Base-by-base conservation (phyloP, 306 rosid genomes). In the Pyrus communis region DNA sequence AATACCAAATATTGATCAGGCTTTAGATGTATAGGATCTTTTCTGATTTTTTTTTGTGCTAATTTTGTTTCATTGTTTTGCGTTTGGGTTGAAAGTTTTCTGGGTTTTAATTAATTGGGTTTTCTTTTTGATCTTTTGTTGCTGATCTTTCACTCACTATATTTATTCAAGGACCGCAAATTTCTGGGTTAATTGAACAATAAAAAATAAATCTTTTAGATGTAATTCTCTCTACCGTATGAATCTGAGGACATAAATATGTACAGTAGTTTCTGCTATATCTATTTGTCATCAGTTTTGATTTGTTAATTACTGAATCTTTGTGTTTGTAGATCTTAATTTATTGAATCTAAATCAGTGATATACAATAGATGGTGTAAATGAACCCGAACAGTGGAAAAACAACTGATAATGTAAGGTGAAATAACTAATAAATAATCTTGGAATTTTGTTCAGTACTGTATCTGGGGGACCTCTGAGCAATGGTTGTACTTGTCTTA, bases 401-500 rank as follows among this genome's bases (percentile, higher is more conserved):
- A 45, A 45, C 4, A 13, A 42, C 12, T 42, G 45, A 55, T 55
- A 19, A 55, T 3, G 3, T 60, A 12, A 60, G 33, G 65, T 69
- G 33, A 67, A 69, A 69, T 70, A 38, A 31, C 80, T 73, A 74
- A 60, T 74, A 66, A 59, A 61, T 76, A 66, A 64, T 54, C 69
- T 79, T 75, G 77, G 83, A 86, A 84, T 83, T 86, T 80, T 76
- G n/a, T 61, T 63, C 49, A 38, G 51, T 22, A 11, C 28, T 74
- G 77, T 45, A 25, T 59, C 33, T 11, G 65, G 9, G 14, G 11
- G 27, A 22, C 27, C 61, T 57, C 23, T 57, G 61, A 9, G 61
- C 11, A n/a, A 21, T 5, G 59, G 23, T 19, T 54, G 59, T 19
- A 22, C 45, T 42, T 10, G 45, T 42, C 45, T 8, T 42, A 42